phyloP scores from a whole-genome alignment of 345 rosid species.

The Hypericum perforatum region DNA sequence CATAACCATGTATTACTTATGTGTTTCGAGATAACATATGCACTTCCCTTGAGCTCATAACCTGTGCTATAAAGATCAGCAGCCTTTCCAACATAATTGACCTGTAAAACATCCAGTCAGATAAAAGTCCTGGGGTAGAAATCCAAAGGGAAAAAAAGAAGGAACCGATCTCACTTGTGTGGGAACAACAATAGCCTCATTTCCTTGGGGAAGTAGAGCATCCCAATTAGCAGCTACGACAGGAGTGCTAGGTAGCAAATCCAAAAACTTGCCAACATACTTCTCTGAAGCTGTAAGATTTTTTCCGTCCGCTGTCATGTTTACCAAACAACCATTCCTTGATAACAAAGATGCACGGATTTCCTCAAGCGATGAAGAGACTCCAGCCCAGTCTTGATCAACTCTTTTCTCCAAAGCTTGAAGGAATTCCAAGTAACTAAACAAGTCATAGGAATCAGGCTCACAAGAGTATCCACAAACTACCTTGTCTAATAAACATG shows the following conservation, averaged over 20 bases:
- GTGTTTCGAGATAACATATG: no score
- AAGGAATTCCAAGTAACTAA: conserved; percentile 78
- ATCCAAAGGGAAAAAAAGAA: background rate
- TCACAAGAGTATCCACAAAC: no score
- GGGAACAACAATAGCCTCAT: conserved; percentile 91
- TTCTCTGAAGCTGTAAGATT: conserved; percentile 49
- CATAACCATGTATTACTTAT: no score
- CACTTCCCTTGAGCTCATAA: conserved; percentile 37
- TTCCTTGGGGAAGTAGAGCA: conserved; percentile 45
- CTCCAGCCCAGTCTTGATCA: conserved; percentile 79
- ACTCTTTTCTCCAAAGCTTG: conserved; percentile 71
- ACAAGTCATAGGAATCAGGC: conserved; percentile 6
- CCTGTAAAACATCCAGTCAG: conserved; percentile 35
- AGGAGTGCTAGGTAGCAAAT: conserved; percentile 67
- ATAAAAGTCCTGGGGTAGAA: background rate
- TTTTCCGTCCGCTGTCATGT: conserved; percentile 82
- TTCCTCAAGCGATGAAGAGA: conserved; percentile 84
- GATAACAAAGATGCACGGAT: conserved; percentile 71
- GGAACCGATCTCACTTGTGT: conserved; percentile 52
- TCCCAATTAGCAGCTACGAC: conserved; percentile 42
- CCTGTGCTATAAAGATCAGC: conserved; percentile 69
- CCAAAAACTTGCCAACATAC: conserved; percentile 63
- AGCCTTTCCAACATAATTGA: conserved; percentile 94
- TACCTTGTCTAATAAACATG: no score
- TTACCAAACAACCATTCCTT: conserved; percentile 66